These are phyloP conservation scores for Schizophyllum commune DNA, from an alignment of 1,284 basidiomycete species.

Conservation along the genomic window DNA sequence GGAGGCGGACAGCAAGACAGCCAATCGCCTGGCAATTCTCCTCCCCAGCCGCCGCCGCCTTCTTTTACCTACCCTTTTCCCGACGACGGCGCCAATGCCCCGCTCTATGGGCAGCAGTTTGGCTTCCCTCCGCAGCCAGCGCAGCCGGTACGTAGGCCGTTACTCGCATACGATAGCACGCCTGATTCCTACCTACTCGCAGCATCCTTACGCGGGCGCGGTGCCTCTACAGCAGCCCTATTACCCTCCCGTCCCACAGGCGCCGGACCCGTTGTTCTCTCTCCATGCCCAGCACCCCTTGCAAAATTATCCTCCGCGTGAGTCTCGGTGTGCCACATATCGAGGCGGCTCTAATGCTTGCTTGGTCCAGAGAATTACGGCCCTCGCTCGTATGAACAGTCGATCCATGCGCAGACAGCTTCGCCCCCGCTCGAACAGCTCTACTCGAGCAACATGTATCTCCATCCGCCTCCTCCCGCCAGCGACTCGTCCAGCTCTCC, in stretches of 20 bases:
- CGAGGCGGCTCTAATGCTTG: too few species aligned
- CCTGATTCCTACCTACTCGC: not conserved
- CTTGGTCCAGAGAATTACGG: too few species aligned
- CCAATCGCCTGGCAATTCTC: not conserved
- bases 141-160: not conserved
- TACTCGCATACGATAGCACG: not conserved
- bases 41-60: too few species aligned
- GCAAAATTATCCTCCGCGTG: not conserved
- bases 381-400: too few species aligned
- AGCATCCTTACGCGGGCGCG: not conserved
- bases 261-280: not conserved
- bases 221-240: not conserved
- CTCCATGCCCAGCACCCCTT: not conserved
- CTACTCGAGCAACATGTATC: not conserved
- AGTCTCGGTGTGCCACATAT: not conserved
- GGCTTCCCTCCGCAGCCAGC: not conserved
- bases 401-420: too few species aligned
- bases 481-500: not conserved
- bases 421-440: not conserved
- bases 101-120: not conserved
- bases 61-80: not conserved
- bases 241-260: not conserved
- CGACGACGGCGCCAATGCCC: not conserved
- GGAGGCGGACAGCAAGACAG: not conserved
- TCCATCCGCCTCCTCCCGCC: not conserved